A percentile compares a stretch with the other conserved stretches of the same genome.
phyloP scores from a whole-genome alignment of 1,139 yeast species.

The Maudiozyma humilis region DNA sequence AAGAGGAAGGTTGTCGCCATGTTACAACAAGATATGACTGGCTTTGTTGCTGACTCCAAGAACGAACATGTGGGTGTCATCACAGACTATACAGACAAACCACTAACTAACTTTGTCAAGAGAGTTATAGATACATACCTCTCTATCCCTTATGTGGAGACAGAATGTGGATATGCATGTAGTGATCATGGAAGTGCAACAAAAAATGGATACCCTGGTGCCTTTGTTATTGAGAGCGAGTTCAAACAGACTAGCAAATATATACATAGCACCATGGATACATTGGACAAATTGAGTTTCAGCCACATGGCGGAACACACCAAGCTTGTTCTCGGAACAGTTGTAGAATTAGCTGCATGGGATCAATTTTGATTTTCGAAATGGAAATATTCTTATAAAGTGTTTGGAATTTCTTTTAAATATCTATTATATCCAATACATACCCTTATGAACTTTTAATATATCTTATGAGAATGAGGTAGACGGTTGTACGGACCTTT shows the following conservation, averaged over 20 bases:
- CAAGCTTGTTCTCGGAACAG: slow-evolving; percentile 62
- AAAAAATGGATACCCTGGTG: slow-evolving; percentile 73
- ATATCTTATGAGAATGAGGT: no score
- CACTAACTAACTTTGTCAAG: slow-evolving; percentile 56
- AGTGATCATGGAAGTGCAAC: slow-evolving; percentile 87
- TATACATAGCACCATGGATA: slow-evolving; percentile 73
- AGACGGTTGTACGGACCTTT: no score
- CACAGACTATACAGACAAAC: slow-evolving; percentile 59
- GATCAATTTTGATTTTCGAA: not conserved
- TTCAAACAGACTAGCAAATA: slow-evolving; percentile 55
- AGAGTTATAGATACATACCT: slow-evolving; percentile 53
- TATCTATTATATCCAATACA: not conserved
- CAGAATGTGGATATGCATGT: slow-evolving; percentile 85
- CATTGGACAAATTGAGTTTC: slow-evolving; percentile 69
- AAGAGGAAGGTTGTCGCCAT: slow-evolving; percentile 58
- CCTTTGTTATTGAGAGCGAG: slow-evolving; percentile 73
- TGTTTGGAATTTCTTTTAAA: no score
- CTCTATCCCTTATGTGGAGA: slow-evolving; percentile 60
- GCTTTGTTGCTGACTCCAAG: slow-evolving; percentile 55
- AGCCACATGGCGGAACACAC: slow-evolving; percentile 73
- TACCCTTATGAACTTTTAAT: not conserved
- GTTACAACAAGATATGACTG: slow-evolving; percentile 96
- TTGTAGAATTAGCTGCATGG: slow-evolving; percentile 51
- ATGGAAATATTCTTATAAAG: not conserved
- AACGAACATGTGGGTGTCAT: slow-evolving; percentile 74